Percentiles rank a stretch among this genome's conserved stretches.
Evolutionary conservation across 805 yeast species (phyloP).

Genomic region (Metschnikowia lunata): DNA sequence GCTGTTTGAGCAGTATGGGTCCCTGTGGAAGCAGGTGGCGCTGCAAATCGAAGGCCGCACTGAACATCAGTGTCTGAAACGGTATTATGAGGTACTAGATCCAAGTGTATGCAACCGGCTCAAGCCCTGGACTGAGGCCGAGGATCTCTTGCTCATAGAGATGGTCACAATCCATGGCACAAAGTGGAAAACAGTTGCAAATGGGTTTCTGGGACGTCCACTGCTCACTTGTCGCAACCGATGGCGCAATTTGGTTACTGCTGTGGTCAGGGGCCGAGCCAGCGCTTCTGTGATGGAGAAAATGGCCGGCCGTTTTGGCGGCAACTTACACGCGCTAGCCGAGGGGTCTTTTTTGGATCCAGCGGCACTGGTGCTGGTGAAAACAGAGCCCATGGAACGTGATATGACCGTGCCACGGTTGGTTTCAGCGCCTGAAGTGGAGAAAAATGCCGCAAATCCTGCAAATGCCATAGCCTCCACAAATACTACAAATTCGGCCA

Average conservation of each 20-base stretch:
- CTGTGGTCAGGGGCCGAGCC: conserved; percentile 66
- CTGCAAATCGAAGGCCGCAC: conserved; percentile 76
- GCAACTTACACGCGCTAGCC: conserved; percentile 3
- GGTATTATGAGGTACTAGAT: conserved; percentile 83
- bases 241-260: conserved; percentile 83
- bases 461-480: background rate
- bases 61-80: conserved; percentile 91
- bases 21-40: conserved; percentile 84
- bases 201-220: conserved; percentile 72
- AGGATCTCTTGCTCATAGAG: conserved; percentile 66
- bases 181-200: conserved; percentile 80
- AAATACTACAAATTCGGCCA: background rate
- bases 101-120: conserved; percentile 75
- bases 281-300: conserved; percentile 50
- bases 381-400: background rate
- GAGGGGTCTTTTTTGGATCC: background rate
- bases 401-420: background rate
- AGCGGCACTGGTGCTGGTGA: background rate
- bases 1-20: conserved; percentile 66
- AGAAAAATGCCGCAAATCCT: no score
- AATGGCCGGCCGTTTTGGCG: conserved; percentile 32
- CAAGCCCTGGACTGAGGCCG: conserved; percentile 74
- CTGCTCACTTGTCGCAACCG: conserved; percentile 86
- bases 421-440: background rate
- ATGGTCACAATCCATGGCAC: conserved; percentile 74